Conservation (phyloP, 805 yeast species). For the Kazachstania psychrophila region DNA sequence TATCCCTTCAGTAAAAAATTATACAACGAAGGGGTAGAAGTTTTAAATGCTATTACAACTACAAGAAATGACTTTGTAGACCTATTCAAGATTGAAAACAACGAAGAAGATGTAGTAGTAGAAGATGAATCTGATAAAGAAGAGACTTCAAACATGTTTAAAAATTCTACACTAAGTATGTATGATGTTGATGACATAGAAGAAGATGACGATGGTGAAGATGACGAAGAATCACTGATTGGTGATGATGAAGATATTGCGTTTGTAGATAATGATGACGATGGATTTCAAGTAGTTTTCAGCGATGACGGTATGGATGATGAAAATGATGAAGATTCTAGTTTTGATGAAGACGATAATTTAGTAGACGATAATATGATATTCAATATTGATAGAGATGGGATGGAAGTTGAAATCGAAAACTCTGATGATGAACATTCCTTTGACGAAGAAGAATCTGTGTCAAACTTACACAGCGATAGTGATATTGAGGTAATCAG, state of each 20-base stretch:
- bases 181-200: slow-evolving; percentile 73
- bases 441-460: slow-evolving; percentile 18
- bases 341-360: slow-evolving; percentile 9
- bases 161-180: slow-evolving; percentile 90
- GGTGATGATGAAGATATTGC: slow-evolving; percentile 36
- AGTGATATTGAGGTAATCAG: slow-evolving; percentile 19
- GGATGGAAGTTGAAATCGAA: slow-evolving; percentile 13
- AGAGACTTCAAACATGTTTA: slow-evolving; percentile 73
- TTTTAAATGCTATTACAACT: slow-evolving; percentile 48
- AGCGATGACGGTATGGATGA: slow-evolving; percentile 27
- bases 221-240: slow-evolving; percentile 39
- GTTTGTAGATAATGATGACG: slow-evolving; percentile 31
- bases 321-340: slow-evolving; percentile 25
- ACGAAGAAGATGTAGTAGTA: slow-evolving; percentile 45
- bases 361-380: slow-evolving; percentile 5
- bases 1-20: slow-evolving; percentile 57
- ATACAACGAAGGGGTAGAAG: slow-evolving; percentile 48
- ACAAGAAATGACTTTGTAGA: slow-evolving; percentile 50
- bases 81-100: slow-evolving; percentile 47
- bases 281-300: slow-evolving; percentile 28
- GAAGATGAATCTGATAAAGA: slow-evolving; percentile 58
- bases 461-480: slow-evolving; percentile 12
- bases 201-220: slow-evolving; percentile 52
- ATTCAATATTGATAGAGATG: slow-evolving; percentile 25
- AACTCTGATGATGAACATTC: slow-evolving; percentile 15